Conservation (phyloP, 2,329 filamentous ascomycete genomes). For the Aspergillus intermedius region DNA sequence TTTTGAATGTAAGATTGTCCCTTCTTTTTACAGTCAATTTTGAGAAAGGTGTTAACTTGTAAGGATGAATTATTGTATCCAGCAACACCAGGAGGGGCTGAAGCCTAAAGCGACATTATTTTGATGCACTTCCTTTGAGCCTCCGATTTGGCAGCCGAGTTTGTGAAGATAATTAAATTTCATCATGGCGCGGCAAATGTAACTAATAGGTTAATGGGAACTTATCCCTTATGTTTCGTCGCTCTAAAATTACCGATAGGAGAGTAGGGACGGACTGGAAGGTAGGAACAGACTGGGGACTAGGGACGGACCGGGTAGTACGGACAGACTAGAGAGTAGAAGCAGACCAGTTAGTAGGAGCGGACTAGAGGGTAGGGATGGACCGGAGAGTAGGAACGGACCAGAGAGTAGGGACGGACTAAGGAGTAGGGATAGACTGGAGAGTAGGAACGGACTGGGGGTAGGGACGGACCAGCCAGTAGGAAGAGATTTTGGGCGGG, state of each 20-base stretch:
- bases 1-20: neutral
- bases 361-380: too few species aligned
- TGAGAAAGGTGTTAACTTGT: neutral
- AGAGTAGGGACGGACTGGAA: neutral
- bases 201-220: too few species aligned
- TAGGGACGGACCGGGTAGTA: neutral
- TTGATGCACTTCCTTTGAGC: conserved; percentile 4
- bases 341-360: too few species aligned
- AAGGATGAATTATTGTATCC: conserved; percentile 7
- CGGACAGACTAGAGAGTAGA: neutral
- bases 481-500: too few species aligned
- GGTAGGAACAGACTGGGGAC: neutral
- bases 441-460: too few species aligned
- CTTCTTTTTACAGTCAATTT: neutral
- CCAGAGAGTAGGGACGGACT: too few species aligned
- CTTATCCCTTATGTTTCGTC: too few species aligned
- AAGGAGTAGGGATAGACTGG: too few species aligned
- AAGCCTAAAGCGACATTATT: conserved; percentile 9
- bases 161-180: neutral
- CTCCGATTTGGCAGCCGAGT: conserved; percentile 2
- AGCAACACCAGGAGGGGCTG: conserved; percentile 5
- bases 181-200: neutral
- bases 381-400: too few species aligned
- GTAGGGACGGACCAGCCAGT: too few species aligned
- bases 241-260: too few species aligned